Percentiles rank a stretch among this genome's conserved stretches.
Evolutionary conservation across 192 early-diverging fungal species (phyloP).

Genomic region (Mortierella alpina): DNA sequence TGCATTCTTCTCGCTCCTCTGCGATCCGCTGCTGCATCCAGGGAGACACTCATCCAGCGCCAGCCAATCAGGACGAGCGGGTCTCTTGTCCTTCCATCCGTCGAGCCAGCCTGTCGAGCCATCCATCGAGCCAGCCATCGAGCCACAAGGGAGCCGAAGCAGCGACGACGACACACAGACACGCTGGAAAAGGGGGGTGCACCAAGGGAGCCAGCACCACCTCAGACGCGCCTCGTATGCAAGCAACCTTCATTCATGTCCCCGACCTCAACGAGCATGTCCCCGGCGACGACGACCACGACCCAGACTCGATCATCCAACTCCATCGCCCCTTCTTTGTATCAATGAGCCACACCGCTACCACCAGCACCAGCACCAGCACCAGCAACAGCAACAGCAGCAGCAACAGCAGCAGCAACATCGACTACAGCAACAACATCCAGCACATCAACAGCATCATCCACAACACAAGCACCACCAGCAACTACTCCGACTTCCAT

Average conservation of each 20-base stretch:
- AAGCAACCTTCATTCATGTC: slow-evolving; percentile 30
- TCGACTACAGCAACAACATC: neutral
- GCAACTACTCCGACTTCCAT: neutral
- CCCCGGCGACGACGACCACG: slow-evolving; percentile 24
- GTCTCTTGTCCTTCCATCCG: neutral
- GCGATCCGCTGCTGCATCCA: too few relatives aligned
- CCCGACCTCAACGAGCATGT: slow-evolving; percentile 39
- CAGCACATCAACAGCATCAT: neutral
- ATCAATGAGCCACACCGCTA: slow-evolving; percentile 35
- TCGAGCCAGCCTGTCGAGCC: neutral
- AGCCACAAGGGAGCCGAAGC: too few relatives aligned
- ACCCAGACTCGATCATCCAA: slow-evolving; percentile 10
- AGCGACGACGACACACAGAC: too few relatives aligned
- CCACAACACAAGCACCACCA: slow-evolving; percentile 1
- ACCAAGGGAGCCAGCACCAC: neutral
- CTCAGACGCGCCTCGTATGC: slow-evolving; percentile 23
- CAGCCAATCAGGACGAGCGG: too few relatives aligned
- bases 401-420: neutral
- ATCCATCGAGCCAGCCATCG: too few relatives aligned
- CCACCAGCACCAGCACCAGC: neutral
- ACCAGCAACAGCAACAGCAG: slow-evolving; percentile 2
- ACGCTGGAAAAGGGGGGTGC: neutral
- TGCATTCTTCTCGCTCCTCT: too few relatives aligned
- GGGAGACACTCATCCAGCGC: too few relatives aligned
- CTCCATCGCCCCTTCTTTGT: slow-evolving; percentile 22